Conservation (phyloP, 2,329 filamentous ascomycete species). For the Lachnellula cervina region DNA sequence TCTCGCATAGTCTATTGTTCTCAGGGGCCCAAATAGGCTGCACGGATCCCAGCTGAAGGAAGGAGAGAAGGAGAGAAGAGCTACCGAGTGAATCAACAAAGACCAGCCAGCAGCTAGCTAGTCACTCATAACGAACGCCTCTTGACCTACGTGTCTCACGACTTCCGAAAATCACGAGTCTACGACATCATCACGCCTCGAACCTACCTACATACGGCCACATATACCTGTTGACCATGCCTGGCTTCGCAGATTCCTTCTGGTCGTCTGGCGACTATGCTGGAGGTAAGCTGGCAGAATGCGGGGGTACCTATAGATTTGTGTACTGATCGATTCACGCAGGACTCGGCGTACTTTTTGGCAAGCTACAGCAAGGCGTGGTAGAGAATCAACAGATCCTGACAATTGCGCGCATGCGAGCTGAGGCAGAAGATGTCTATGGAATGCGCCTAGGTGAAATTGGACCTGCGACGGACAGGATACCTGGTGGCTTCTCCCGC, state of each 20-base stretch:
- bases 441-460: slow-evolving; percentile 78
- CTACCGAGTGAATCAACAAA: not conserved
- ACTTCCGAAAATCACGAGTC: not conserved
- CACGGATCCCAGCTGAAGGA: not conserved
- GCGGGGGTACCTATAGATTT: not conserved
- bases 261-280: slow-evolving; percentile 93
- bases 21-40: not conserved
- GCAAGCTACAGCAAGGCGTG: slow-evolving; percentile 93
- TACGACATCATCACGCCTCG: not conserved
- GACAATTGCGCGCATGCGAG: slow-evolving; percentile 86
- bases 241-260: slow-evolving; percentile 90
- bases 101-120: not conserved
- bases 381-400: slow-evolving; percentile 93
- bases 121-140: not conserved
- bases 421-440: slow-evolving; percentile 91
- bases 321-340: slow-evolving; percentile 9
- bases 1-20: not conserved
- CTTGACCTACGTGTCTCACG: not conserved
- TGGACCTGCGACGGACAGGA: slow-evolving; percentile 72
- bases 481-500: slow-evolving; percentile 75
- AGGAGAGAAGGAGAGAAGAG: not conserved
- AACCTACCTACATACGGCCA: slow-evolving; percentile 6
- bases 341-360: slow-evolving; percentile 89
- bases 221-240: slow-evolving; percentile 52
- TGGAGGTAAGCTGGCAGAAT: slow-evolving; percentile 57